A percentile compares a stretch with the other conserved stretches of the same genome.
phyloP scores from a whole-genome alignment of 1,139 yeast species.

The Taphrina confusa region DNA sequence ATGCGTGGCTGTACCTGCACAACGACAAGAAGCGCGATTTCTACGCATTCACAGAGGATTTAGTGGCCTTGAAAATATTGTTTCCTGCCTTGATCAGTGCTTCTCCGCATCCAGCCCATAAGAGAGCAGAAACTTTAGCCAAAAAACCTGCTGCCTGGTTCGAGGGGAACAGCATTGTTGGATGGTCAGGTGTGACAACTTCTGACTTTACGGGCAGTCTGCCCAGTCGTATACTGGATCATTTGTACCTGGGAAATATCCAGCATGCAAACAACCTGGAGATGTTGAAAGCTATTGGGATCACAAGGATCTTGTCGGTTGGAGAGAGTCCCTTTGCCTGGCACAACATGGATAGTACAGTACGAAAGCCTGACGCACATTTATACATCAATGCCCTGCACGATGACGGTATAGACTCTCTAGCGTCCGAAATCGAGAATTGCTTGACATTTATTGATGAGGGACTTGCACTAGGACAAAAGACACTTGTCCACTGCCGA shows the following conservation, averaged over 20 bases:
- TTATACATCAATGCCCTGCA: constrained; percentile 51
- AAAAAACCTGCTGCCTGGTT: constrained; percentile 45
- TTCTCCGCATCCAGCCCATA: constrained; percentile 45
- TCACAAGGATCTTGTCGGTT: constrained; percentile 75
- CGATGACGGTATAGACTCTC: constrained; percentile 57
- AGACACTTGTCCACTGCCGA: constrained; percentile 78
- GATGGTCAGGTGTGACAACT: constrained; percentile 1
- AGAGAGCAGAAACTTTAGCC: constrained; percentile 34
- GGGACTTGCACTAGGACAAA: constrained; percentile 49
- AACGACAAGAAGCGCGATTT: constrained; percentile 69
- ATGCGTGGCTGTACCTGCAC: constrained; percentile 62
- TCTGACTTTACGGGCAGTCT: constrained; percentile 55
- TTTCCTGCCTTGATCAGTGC: constrained; percentile 60
- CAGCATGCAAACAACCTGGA: constrained; percentile 76
- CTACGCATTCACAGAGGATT: constrained; percentile 77
- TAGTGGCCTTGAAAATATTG: constrained; percentile 61
- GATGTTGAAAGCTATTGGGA: constrained; percentile 65
- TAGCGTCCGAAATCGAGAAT: constrained; percentile 49
- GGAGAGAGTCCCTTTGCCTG: constrained; percentile 58
- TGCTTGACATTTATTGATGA: constrained; percentile 45
- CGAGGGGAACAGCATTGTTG: constrained; percentile 37
- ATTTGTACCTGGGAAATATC: constrained; percentile 81
- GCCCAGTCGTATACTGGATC: constrained; percentile 76
- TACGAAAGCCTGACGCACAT: background rate
- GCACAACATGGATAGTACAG: background rate